A percentile compares a stretch with the other conserved stretches of the same genome.
Evolutionary conservation across 2,329 filamentous ascomycete genomes (phyloP).

Genomic region (Lachnellula cervina): DNA sequence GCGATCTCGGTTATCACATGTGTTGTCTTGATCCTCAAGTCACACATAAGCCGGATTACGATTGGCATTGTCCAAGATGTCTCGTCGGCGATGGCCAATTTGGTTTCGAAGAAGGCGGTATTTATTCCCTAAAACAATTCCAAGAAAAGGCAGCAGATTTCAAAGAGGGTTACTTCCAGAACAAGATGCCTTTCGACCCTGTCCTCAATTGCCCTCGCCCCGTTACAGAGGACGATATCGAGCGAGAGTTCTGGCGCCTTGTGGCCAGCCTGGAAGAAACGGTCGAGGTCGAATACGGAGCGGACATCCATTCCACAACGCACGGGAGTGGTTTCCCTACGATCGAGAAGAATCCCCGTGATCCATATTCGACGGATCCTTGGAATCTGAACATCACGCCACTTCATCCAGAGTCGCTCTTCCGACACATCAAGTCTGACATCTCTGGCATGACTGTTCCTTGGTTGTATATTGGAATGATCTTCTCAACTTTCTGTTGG

Average conservation of each 20-base stretch:
- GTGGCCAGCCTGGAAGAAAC: conserved; percentile 93
- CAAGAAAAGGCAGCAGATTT: conserved; percentile 95
- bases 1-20: conserved; percentile 83
- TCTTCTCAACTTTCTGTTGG: conserved; percentile 99
- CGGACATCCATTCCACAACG: conserved; percentile 96
- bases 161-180: conserved; percentile 89
- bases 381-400: conserved; percentile 97
- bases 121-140: conserved; percentile 93
- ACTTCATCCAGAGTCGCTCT: conserved; percentile 84
- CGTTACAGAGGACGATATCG: conserved; percentile 91
- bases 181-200: conserved; percentile 83
- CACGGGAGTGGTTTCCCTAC: conserved; percentile 97
- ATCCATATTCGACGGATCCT: conserved; percentile 81
- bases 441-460: conserved; percentile 99
- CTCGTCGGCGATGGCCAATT: conserved; percentile 95
- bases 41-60: conserved; percentile 69
- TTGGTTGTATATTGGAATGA: conserved; percentile 99
- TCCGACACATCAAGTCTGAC: conserved; percentile 95
- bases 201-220: conserved; percentile 74
- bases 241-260: conserved; percentile 93
- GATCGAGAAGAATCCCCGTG: conserved; percentile 80
- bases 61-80: conserved; percentile 96
- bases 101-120: conserved; percentile 91
- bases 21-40: conserved; percentile 84
- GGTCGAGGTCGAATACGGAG: conserved; percentile 96